A percentile compares a stretch with the other conserved stretches of the same genome.
Evolutionary conservation across 164 flowering plant species (phyloP).

Genomic region (Vitis rupestris): DNA sequence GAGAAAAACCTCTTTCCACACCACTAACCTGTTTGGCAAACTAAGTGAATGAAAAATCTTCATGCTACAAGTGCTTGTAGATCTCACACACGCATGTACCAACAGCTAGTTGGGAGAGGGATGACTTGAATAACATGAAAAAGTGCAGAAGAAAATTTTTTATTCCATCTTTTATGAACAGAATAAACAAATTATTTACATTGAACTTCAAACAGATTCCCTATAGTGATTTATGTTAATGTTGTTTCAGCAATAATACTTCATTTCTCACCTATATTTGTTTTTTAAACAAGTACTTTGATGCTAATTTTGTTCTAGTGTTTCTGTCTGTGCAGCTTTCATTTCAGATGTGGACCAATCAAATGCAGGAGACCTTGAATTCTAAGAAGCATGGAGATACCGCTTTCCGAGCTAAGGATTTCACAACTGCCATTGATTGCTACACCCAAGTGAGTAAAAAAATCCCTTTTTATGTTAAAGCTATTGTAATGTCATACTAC

Average conservation of each 20-base stretch:
- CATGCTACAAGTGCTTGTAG: too few relatives aligned
- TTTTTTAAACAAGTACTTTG: not conserved
- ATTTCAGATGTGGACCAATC: constrained; percentile 93
- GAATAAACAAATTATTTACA: too few relatives aligned
- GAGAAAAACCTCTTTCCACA: too few relatives aligned
- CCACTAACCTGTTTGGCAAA: too few relatives aligned
- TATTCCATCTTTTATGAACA: too few relatives aligned
- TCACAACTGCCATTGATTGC: constrained; percentile 66
- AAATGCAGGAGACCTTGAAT: constrained; percentile 87
- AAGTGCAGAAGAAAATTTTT: too few relatives aligned
- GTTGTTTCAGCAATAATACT: not conserved
- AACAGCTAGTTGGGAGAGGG: too few relatives aligned
- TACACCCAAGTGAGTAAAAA: constrained; percentile 56
- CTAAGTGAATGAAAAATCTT: too few relatives aligned
- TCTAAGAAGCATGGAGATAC: constrained; percentile 86
- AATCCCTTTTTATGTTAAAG: not conserved
- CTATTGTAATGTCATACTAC: not conserved
- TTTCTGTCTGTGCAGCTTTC: constrained; percentile 65
- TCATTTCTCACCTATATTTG: not conserved
- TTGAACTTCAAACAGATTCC: too few relatives aligned
- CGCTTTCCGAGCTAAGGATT: constrained; percentile 84
- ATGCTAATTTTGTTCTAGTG: constrained; percentile 1
- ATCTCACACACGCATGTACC: too few relatives aligned
- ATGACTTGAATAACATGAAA: too few relatives aligned
- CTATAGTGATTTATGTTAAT: too few relatives aligned